Conservation (phyloP, 257 asterid genomes). For the Solanum raphanifolium region DNA sequence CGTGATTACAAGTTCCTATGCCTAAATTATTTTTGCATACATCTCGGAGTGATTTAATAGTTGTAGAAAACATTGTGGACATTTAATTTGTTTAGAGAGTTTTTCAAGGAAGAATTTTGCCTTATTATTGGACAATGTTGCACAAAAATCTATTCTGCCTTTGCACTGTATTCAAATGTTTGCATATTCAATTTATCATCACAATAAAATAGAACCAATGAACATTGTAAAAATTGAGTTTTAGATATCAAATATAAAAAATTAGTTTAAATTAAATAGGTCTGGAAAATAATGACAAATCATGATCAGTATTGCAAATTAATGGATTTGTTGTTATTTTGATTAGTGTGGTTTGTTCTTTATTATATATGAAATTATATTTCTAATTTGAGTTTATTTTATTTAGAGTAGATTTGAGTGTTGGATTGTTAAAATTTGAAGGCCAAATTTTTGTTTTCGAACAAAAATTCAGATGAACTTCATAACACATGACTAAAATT, state of each 20-base stretch:
- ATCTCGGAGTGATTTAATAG: background rate
- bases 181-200: background rate
- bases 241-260: background rate
- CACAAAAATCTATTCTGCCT: background rate
- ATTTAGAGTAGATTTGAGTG: background rate
- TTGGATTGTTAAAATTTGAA: background rate
- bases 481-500: background rate
- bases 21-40: background rate
- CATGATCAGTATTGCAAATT: too few relatives aligned
- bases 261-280: background rate
- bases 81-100: background rate
- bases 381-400: background rate
- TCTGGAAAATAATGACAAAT: too few relatives aligned
- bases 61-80: background rate
- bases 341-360: too few relatives aligned
- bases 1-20: background rate
- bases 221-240: background rate
- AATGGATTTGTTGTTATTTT: background rate
- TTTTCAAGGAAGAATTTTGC: background rate
- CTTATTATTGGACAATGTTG: background rate
- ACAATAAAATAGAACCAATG: background rate
- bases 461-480: background rate
- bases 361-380: background rate
- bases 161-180: background rate
- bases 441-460: background rate